phyloP scores from a whole-genome alignment of 768 basidiomycete species.

The Lactarius evosmus region DNA sequence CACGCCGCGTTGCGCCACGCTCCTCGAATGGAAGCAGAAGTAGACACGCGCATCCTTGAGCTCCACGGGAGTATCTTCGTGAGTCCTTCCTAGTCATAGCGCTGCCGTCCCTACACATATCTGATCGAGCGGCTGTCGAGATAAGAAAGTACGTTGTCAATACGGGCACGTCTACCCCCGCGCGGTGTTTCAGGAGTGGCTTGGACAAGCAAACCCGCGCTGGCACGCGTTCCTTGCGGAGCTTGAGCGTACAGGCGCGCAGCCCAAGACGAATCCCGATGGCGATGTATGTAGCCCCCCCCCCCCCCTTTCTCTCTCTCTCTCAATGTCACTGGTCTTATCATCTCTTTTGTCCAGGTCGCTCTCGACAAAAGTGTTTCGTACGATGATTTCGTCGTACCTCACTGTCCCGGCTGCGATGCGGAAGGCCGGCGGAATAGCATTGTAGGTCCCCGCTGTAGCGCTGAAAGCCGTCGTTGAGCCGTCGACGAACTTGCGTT shows the following conservation, averaged over 20 bases:
- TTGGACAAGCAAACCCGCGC: slow-evolving; percentile 70
- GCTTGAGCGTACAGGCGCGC: slow-evolving; percentile 52
- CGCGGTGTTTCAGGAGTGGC: slow-evolving; percentile 65
- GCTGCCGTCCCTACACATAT: background rate
- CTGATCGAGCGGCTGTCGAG: slow-evolving; percentile 5
- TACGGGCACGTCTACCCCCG: slow-evolving; percentile 68
- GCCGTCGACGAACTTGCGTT: background rate
- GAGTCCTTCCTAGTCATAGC: slow-evolving; percentile 25
- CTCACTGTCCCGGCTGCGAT: slow-evolving; percentile 69
- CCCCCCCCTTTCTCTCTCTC: background rate
- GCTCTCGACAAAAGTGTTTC: slow-evolving; percentile 69
- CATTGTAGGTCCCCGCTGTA: slow-evolving; percentile 43
- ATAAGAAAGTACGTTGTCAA: slow-evolving; percentile 72
- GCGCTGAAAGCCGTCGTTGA: slow-evolving; percentile 24
- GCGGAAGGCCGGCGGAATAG: slow-evolving; percentile 53
- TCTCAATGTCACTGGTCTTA: background rate
- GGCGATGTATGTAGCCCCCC: slow-evolving; percentile 77
- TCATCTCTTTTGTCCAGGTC: slow-evolving; percentile 46
- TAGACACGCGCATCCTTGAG: slow-evolving; percentile 58
- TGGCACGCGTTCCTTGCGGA: slow-evolving; percentile 74
- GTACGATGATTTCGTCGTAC: slow-evolving; percentile 76
- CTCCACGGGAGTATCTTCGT: slow-evolving; percentile 89
- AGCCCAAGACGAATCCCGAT: slow-evolving; percentile 84
- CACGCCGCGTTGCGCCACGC: slow-evolving; percentile 64
- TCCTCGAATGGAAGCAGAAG: slow-evolving; percentile 38